A percentile compares a stretch with the other conserved stretches of the same genome.
Evolutionary conservation across 2,329 filamentous ascomycete genomes (phyloP).

Genomic region (Pseudogymnoascus sp.): DNA sequence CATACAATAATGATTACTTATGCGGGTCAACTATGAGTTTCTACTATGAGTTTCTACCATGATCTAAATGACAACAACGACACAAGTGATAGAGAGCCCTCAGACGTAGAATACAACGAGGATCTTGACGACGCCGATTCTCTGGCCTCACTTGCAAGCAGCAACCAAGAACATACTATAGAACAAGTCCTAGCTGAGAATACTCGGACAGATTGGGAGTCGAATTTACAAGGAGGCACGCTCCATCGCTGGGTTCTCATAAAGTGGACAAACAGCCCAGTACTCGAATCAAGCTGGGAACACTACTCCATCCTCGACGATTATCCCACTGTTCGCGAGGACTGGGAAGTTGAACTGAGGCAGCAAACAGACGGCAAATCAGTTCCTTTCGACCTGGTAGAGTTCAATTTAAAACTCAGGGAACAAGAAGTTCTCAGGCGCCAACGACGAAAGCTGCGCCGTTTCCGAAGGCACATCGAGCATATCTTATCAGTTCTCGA

Average conservation of each 20-base stretch:
- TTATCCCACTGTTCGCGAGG: conserved; percentile 22
- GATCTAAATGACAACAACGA: conserved; percentile 8
- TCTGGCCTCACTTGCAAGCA: conserved; percentile 27
- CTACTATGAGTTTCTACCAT: conserved; percentile 6
- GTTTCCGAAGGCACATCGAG: conserved; percentile 24
- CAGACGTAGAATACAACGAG: conserved; percentile 10
- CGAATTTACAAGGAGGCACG: conserved; percentile 16
- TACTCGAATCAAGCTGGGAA: conserved; percentile 29
- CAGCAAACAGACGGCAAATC: conserved; percentile 25
- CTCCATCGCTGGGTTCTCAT: conserved; percentile 27
- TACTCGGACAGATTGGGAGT: conserved; percentile 10
- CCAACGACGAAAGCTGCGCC: conserved; percentile 23
- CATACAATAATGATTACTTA: conserved; percentile 6
- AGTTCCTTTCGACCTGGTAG: conserved; percentile 25
- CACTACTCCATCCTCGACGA: conserved; percentile 18
- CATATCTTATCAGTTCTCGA: conserved; percentile 25
- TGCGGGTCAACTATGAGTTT: conserved; percentile 8
- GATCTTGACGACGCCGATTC: conserved; percentile 23
- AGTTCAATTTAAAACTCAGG: conserved; percentile 22
- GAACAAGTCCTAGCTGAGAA: conserved; percentile 27
- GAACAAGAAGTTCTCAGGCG: conserved; percentile 23
- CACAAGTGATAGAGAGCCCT: conserved; percentile 6
- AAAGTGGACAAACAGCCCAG: conserved; percentile 30
- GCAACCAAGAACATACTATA: conserved; percentile 26
- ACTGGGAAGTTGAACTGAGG: conserved; percentile 25